phyloP scores from a whole-genome alignment of 148 eudicot genomes.

The Fagopyrum homotropicum region DNA sequence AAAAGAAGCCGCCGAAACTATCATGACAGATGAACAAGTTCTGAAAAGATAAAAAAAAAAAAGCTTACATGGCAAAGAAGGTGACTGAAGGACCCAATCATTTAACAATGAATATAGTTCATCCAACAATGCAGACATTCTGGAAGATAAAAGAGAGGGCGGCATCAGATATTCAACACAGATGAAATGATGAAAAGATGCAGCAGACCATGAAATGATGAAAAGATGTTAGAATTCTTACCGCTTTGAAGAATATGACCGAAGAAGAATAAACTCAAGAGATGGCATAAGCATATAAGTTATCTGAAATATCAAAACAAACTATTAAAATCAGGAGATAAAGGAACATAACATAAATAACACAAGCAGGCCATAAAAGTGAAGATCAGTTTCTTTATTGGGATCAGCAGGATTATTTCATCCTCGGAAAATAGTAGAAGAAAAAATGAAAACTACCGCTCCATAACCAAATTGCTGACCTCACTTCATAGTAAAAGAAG shows the following conservation, averaged over 20 bases:
- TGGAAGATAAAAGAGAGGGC: not conserved
- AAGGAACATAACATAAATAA: not conserved
- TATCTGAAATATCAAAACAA: conserved; percentile 34
- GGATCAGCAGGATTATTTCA: not conserved
- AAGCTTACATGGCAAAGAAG: conserved; percentile 4
- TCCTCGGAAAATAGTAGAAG: not conserved
- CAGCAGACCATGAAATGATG: not conserved
- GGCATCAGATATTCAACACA: not conserved
- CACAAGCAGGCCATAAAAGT: not conserved
- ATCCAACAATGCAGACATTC: not conserved
- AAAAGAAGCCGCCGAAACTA: not conserved
- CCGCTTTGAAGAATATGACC: conserved; percentile 32
- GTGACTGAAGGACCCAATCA: not conserved
- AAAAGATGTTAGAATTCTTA: conserved; percentile 21
- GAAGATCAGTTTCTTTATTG: not conserved
- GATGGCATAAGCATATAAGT: conserved; percentile 63
- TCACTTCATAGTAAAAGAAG: not conserved
- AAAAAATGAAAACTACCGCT: not conserved
- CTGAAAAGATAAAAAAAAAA: not conserved
- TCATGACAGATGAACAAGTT: not conserved
- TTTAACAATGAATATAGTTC: not conserved
- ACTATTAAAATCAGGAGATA: not conserved
- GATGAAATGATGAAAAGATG: not conserved
- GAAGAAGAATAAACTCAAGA: conserved; percentile 35
- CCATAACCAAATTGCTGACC: not conserved